Evolutionary conservation across 2,329 filamentous ascomycete species (phyloP).

Genomic region (Aspergillus aculeatinus): DNA sequence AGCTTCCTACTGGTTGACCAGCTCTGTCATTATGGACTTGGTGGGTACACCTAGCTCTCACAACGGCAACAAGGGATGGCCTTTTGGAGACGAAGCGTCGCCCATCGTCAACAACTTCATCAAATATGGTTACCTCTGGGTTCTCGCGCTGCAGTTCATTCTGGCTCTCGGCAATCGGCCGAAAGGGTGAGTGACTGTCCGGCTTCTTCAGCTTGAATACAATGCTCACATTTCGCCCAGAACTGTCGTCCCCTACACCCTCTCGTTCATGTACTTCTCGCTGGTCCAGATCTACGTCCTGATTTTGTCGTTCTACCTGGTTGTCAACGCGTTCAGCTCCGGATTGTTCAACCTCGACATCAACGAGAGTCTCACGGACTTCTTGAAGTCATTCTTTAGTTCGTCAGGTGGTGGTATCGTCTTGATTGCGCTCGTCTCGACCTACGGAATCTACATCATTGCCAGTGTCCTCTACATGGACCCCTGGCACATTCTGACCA

Average conservation of each 20-base stretch:
- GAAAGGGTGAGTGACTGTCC: conserved; percentile 60
- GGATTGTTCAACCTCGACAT: conserved; percentile 62
- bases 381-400: conserved; percentile 79
- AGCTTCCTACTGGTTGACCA: conserved; percentile 96
- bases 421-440: conserved; percentile 85
- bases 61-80: conserved; percentile 68
- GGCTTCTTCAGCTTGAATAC: neutral
- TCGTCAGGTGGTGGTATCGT: conserved; percentile 78
- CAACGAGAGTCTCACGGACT: conserved; percentile 59
- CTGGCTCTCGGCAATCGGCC: conserved; percentile 93
- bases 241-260: conserved; percentile 71
- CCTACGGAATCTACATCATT: conserved; percentile 94
- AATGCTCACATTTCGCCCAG: neutral
- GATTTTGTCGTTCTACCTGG: conserved; percentile 82
- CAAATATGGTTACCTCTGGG: conserved; percentile 88
- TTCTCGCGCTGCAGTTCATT: conserved; percentile 92
- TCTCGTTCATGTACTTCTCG: conserved; percentile 83
- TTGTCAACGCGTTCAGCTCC: conserved; percentile 74
- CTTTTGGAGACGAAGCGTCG: conserved; percentile 82
- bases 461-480: conserved; percentile 97
- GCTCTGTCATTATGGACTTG: conserved; percentile 94
- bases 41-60: conserved; percentile 69
- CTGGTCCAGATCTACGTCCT: conserved; percentile 89
- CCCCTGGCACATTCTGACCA: conserved; percentile 99
- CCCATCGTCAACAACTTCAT: conserved; percentile 88